Evolutionary conservation across 768 basidiomycete genomes (phyloP).

Genomic region (Boletellus ananas): DNA sequence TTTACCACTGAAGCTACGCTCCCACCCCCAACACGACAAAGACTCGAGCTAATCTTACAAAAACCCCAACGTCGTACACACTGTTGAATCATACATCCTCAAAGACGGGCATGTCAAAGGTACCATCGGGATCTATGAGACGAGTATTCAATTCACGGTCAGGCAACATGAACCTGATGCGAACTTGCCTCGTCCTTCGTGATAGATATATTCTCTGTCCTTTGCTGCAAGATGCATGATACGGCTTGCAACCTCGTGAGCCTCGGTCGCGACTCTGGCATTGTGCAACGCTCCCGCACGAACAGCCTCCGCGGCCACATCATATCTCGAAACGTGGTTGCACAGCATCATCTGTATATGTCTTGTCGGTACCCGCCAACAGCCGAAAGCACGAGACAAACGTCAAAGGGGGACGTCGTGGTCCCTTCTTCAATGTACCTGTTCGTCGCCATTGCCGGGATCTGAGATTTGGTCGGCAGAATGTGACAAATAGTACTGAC

Average conservation of each 20-base stretch:
- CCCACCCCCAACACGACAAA: no score
- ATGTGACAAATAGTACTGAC: conserved; percentile 15
- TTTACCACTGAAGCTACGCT: no score
- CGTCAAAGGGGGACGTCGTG: conserved; percentile 80
- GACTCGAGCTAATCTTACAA: conserved; percentile 7
- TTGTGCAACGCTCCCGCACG: conserved; percentile 52
- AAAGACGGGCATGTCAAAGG: conserved; percentile 48
- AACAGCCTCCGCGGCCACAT: conserved; percentile 60
- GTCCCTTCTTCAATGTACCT: conserved; percentile 70
- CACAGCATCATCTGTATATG: conserved; percentile 65
- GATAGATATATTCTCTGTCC: conserved; percentile 58
- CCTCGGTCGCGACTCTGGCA: conserved; percentile 49
- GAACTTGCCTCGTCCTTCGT: conserved; percentile 51
- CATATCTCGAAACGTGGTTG: conserved; percentile 65
- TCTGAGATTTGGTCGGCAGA: neutral
- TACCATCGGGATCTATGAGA: conserved; percentile 32
- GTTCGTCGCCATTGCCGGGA: conserved; percentile 3
- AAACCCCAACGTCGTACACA: neutral
- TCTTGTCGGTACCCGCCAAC: neutral
- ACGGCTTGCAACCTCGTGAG: conserved; percentile 54
- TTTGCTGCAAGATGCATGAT: conserved; percentile 59
- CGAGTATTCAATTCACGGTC: neutral
- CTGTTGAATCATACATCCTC: neutral
- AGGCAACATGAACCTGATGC: no score
- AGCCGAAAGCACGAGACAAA: conserved; percentile 28